phyloP scores from a whole-genome alignment of 2,329 filamentous ascomycete species.

The Colletotrichum truncatum region DNA sequence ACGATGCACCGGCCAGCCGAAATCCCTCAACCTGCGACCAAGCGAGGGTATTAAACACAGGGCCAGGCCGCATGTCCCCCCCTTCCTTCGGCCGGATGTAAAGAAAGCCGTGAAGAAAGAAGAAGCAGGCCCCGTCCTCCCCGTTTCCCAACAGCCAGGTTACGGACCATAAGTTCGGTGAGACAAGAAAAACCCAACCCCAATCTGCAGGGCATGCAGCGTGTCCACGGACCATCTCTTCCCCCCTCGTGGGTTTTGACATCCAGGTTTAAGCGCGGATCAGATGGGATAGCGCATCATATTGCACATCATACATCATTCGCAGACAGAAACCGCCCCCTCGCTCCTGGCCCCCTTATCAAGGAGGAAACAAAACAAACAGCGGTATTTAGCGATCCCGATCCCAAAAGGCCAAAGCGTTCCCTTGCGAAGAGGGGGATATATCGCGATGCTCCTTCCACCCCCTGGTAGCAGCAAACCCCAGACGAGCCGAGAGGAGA shows the following conservation, averaged over 20 bases:
- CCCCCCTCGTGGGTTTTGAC: background rate
- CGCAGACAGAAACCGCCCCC: background rate
- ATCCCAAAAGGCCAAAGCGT: background rate
- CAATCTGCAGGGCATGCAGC: background rate
- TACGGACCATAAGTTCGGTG: background rate
- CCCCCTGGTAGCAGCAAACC: background rate
- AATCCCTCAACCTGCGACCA: conserved; percentile 1
- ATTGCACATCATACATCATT: background rate
- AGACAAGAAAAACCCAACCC: background rate
- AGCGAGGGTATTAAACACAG: background rate
- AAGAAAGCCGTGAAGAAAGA: background rate
- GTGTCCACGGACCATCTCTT: conserved; percentile 11
- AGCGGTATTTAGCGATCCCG: background rate
- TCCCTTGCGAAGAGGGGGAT: background rate
- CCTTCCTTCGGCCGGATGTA: background rate
- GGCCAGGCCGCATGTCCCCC: background rate
- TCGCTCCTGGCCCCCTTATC: background rate
- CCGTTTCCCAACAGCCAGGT: background rate
- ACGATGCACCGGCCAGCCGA: background rate
- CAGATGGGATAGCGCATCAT: background rate
- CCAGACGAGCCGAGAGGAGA: background rate
- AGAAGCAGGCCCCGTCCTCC: background rate
- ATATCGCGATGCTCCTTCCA: background rate
- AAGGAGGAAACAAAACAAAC: conserved; percentile 11
- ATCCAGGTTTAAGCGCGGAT: background rate